These are phyloP conservation scores for Flagelloscypha sp. DNA, from an alignment of 768 basidiomycete genomes.

Conservation along the genomic window DNA sequence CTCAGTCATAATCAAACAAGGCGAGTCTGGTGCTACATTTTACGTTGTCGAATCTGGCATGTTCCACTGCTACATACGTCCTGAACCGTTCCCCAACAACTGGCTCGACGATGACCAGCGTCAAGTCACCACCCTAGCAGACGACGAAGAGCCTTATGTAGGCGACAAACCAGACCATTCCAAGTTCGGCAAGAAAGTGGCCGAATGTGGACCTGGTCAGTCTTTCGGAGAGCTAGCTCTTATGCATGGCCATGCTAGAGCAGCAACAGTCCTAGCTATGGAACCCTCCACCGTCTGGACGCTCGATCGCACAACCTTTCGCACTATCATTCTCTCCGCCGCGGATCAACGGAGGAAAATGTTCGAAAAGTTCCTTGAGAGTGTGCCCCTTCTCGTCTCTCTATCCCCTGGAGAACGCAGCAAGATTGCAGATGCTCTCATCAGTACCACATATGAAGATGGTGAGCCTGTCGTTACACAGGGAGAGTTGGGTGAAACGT, in stretches of 20 bases:
- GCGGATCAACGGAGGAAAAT: constrained; percentile 86
- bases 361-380: constrained; percentile 95
- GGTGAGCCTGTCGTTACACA: constrained; percentile 85
- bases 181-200: constrained; percentile 79
- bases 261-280: constrained; percentile 85
- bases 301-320: constrained; percentile 95
- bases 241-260: constrained; percentile 96
- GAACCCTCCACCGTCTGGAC: constrained; percentile 86
- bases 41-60: constrained; percentile 92
- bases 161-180: constrained; percentile 59
- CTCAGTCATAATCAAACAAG: constrained; percentile 93
- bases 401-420: constrained; percentile 84
- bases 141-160: constrained; percentile 53
- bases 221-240: constrained; percentile 95
- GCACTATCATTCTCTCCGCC: constrained; percentile 92
- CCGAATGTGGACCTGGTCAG: constrained; percentile 73
- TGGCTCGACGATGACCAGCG: constrained; percentile 42
- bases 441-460: constrained; percentile 71
- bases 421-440: constrained; percentile 95
- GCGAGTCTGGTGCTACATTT: constrained; percentile 94
- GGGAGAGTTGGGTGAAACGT: constrained; percentile 94
- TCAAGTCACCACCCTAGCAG: constrained; percentile 26
- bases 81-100: constrained; percentile 54
- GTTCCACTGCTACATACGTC: constrained; percentile 74
- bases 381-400: constrained; percentile 79